Evolutionary conservation across 495 filamentous ascomycete species (phyloP).

Genomic region (Rostrohypoxylon terebratum): DNA sequence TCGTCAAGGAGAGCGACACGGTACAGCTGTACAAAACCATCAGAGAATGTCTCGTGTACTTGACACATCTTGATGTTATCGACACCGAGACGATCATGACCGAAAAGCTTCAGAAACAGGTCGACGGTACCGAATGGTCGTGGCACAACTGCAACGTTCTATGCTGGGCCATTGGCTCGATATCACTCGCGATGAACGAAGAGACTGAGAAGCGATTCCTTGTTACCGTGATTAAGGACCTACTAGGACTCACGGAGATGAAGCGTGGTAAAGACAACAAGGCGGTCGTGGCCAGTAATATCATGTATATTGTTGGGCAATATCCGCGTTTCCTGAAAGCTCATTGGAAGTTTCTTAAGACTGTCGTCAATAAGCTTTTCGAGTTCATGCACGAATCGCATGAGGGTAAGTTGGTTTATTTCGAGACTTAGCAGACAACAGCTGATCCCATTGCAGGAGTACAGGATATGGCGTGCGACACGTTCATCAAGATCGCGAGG

Average conservation of each 20-base stretch:
- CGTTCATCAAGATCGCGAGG: constrained; percentile 99
- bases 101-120: constrained; percentile 93
- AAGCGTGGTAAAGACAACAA: constrained; percentile 99
- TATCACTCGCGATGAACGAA: constrained; percentile 98
- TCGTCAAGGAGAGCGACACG: constrained; percentile 98
- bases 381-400: constrained; percentile 99
- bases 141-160: constrained; percentile 99
- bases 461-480: constrained; percentile 99
- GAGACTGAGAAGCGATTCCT: constrained; percentile 98
- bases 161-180: constrained; percentile 99
- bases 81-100: constrained; percentile 99
- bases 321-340: constrained; percentile 98
- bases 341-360: constrained; percentile 99
- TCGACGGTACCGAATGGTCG: constrained; percentile 96
- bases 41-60: constrained; percentile 94
- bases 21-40: constrained; percentile 99
- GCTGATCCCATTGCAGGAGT: constrained; percentile 70
- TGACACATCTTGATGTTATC: constrained; percentile 96
- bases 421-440: background rate
- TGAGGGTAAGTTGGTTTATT: constrained; percentile 72
- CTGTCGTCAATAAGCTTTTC: constrained; percentile 99
- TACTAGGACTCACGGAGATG: constrained; percentile 98
- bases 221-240: constrained; percentile 98
- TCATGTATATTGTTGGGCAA: constrained; percentile 99
- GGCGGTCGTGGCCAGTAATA: constrained; percentile 98